Conservation (phyloP, 345 rosid species). For the Hibiscus tridactylites region DNA sequence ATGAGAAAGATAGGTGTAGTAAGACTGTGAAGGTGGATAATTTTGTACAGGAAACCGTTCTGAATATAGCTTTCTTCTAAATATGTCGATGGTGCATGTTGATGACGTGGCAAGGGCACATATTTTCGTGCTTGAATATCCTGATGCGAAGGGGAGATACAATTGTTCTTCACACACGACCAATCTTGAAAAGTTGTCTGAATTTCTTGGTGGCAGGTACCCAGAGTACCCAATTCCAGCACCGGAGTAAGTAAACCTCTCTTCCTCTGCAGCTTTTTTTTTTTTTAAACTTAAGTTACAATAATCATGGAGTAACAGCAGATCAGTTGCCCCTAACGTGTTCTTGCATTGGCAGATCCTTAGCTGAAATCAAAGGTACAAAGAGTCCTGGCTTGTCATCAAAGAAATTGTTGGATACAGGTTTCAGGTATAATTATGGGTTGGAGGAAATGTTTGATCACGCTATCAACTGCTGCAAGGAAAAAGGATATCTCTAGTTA, state of each 20-base stretch:
- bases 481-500: neutral
- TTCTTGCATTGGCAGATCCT: neutral
- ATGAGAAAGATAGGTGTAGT: neutral
- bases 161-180: slow-evolving; percentile 17
- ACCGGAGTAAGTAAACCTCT: too few relatives aligned
- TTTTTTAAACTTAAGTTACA: too few relatives aligned
- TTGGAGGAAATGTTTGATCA: neutral
- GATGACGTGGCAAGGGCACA: neutral
- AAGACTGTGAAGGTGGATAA: neutral
- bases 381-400: neutral
- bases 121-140: slow-evolving; percentile 15
- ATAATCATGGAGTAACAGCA: neutral
- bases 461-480: neutral
- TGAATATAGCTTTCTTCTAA: neutral
- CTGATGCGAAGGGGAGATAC: slow-evolving; percentile 32
- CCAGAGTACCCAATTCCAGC: too few relatives aligned
- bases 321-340: neutral
- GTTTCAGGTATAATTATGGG: neutral
- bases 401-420: neutral
- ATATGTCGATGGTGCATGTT: slow-evolving; percentile 13
- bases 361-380: neutral
- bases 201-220: too few relatives aligned
- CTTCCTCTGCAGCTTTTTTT: too few relatives aligned
- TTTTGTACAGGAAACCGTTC: neutral
- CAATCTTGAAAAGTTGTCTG: too few relatives aligned